phyloP scores from a whole-genome alignment of 805 yeast species.

The Candida fluviatilis region DNA sequence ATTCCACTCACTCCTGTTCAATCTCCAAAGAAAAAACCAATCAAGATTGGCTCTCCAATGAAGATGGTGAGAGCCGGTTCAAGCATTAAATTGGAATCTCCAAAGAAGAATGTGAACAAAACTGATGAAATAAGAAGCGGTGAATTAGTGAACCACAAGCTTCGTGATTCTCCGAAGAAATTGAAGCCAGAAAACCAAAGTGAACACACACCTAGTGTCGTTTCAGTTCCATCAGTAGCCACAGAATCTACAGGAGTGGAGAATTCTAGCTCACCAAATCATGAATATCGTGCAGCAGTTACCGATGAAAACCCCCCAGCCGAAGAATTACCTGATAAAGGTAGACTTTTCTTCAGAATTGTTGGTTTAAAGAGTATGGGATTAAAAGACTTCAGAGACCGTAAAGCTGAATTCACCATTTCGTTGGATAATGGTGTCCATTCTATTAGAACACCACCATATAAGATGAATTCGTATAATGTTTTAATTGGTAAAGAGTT shows the following conservation, averaged over 20 bases:
- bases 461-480: constrained; percentile 26
- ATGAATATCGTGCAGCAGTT: constrained; percentile 2
- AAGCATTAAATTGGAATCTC: constrained; percentile 15
- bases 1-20: constrained; percentile 6
- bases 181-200: constrained; percentile 2
- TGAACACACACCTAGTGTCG: constrained; percentile 20
- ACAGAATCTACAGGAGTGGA: constrained; percentile 9
- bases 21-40: constrained; percentile 18
- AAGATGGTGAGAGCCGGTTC: constrained; percentile 26
- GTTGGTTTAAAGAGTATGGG: constrained; percentile 42
- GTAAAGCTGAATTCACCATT: constrained; percentile 45
- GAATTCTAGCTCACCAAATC: background rate
- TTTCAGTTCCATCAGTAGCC: constrained; percentile 28
- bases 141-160: constrained; percentile 19
- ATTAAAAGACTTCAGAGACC: constrained; percentile 43
- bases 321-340: constrained; percentile 35
- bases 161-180: constrained; percentile 14
- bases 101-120: constrained; percentile 1
- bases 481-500: constrained; percentile 65
- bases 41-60: constrained; percentile 38
- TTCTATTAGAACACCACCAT: constrained; percentile 62
- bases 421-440: constrained; percentile 81
- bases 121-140: constrained; percentile 10
- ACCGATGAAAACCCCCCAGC: constrained; percentile 4
- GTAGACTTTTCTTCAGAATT: constrained; percentile 51